These are phyloP conservation scores for Angomonas ambiguus DNA, from an alignment of 208 protist species.

Conservation along the genomic window DNA sequence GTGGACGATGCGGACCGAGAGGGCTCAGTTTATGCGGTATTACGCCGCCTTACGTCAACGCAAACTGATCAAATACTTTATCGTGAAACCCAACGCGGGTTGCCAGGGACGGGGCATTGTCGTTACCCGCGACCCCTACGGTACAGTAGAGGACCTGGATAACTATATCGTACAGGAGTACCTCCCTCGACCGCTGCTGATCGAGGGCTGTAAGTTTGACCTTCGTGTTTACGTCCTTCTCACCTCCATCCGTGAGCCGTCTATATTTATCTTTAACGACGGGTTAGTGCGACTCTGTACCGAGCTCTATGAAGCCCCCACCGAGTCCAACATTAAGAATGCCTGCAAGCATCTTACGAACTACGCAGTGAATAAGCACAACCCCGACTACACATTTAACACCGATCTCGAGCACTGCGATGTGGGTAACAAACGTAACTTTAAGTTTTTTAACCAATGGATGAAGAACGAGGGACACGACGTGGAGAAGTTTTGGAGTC, in stretches of 20 bases:
- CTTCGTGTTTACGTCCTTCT: conserved; percentile 95
- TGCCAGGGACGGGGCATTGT: conserved; percentile 93
- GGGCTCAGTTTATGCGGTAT: conserved; percentile 68
- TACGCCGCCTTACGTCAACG: conserved; percentile 40
- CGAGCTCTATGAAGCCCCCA: conserved; percentile 85
- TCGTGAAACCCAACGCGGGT: conserved; percentile 92
- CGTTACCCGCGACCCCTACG: conserved; percentile 81
- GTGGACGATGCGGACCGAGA: conserved; percentile 84
- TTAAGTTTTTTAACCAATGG: conserved; percentile 86
- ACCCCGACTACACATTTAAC: conserved; percentile 89
- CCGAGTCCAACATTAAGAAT: conserved; percentile 73
- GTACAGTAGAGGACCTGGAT: conserved; percentile 66
- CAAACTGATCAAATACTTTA: conserved; percentile 84
- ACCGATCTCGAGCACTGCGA: conserved; percentile 59
- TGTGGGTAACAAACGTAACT: conserved; percentile 91
- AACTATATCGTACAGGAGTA: conserved; percentile 94
- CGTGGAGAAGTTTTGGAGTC: conserved; percentile 60
- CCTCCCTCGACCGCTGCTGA: conserved; percentile 84
- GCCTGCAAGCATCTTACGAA: conserved; percentile 96
- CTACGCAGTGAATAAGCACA: conserved; percentile 96
- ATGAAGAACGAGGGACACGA: conserved; percentile 55
- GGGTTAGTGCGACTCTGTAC: conserved; percentile 94
- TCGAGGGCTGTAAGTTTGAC: conserved; percentile 95
- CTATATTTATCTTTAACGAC: conserved; percentile 92
- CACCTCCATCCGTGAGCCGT: conserved; percentile 81